Conservation (phyloP, 1,284 basidiomycete genomes). For the Pascua sp. region DNA sequence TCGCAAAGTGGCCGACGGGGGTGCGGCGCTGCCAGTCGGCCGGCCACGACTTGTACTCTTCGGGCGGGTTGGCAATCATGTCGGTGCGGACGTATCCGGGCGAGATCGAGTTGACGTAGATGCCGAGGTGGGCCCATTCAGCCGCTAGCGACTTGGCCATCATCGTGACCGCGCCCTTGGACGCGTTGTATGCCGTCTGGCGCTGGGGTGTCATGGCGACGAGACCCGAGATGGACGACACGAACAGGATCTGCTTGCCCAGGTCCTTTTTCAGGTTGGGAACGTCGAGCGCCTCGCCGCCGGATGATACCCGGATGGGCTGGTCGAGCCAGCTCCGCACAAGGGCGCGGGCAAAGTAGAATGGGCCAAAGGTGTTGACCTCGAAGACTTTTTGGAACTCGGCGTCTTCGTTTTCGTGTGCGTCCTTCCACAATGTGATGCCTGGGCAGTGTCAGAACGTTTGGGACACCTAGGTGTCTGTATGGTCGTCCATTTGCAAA, state of each 20-base stretch:
- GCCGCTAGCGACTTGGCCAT: conserved; percentile 43
- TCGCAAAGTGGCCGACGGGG: conserved; percentile 41
- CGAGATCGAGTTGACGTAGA: conserved; percentile 47
- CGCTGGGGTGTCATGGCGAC: conserved; percentile 48
- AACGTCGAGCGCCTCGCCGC: not conserved
- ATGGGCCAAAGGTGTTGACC: conserved; percentile 43
- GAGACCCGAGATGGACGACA: conserved; percentile 45
- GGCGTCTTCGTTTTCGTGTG: conserved; percentile 41
- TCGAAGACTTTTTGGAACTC: conserved; percentile 37
- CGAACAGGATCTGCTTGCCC: conserved; percentile 47
- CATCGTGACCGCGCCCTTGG: conserved; percentile 47
- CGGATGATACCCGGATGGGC: conserved; percentile 13
- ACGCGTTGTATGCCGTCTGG: conserved; percentile 48
- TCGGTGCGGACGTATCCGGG: conserved; percentile 49
- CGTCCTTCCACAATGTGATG: conserved; percentile 41
- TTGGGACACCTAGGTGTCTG: not conserved
- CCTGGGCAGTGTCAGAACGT: conserved; percentile 16
- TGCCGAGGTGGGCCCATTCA: conserved; percentile 47
- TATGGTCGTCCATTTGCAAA: not conserved
- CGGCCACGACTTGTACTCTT: conserved; percentile 27
- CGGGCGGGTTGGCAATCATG: conserved; percentile 43
- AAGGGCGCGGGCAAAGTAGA: conserved; percentile 42
- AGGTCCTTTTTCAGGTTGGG: conserved; percentile 37
- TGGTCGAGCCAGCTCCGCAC: conserved; percentile 40
- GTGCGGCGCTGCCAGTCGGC: conserved; percentile 40